Evolutionary conservation across 1,139 yeast genomes (phyloP).

Genomic region (Ashbya aceris): DNA sequence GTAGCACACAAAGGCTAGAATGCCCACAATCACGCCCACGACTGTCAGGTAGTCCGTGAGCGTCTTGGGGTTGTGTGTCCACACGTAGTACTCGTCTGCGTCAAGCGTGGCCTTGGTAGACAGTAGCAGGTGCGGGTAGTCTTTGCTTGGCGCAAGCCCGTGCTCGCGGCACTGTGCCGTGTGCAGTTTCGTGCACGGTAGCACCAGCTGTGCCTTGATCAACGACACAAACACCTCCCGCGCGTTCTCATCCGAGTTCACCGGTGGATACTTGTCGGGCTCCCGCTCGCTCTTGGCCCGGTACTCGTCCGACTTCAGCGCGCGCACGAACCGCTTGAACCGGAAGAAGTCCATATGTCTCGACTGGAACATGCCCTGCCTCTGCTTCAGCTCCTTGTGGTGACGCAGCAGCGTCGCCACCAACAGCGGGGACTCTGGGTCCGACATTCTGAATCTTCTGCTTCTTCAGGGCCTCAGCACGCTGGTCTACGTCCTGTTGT

Average conservation of each 20-base stretch:
- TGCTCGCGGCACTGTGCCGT: slow-evolving; percentile 60
- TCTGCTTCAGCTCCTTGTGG: slow-evolving; percentile 57
- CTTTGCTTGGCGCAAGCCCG: slow-evolving; percentile 58
- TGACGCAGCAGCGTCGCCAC: slow-evolving; percentile 66
- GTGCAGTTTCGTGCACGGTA: slow-evolving; percentile 67
- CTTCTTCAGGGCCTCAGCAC: no score
- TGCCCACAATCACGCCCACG: slow-evolving; percentile 51
- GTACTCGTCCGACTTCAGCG: slow-evolving; percentile 67
- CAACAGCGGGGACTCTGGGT: slow-evolving; percentile 38
- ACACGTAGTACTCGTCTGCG: slow-evolving; percentile 75
- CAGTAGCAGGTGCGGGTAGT: slow-evolving; percentile 63
- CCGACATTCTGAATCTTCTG: slow-evolving; percentile 4
- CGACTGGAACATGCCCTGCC: slow-evolving; percentile 69
- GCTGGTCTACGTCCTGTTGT: no score
- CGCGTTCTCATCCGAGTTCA: slow-evolving; percentile 47
- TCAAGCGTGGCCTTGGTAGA: slow-evolving; percentile 59
- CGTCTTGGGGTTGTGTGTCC: slow-evolving; percentile 79
- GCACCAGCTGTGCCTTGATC: slow-evolving; percentile 64
- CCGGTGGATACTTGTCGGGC: slow-evolving; percentile 51
- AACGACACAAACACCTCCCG: slow-evolving; percentile 53
- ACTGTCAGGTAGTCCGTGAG: slow-evolving; percentile 56
- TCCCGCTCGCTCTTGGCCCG: slow-evolving; percentile 43
- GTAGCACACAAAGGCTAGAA: slow-evolving; percentile 74
- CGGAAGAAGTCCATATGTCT: slow-evolving; percentile 74
- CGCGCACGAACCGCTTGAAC: slow-evolving; percentile 73